Conservation (phyloP, 1,284 basidiomycete genomes). For the Agaricales sp. region DNA sequence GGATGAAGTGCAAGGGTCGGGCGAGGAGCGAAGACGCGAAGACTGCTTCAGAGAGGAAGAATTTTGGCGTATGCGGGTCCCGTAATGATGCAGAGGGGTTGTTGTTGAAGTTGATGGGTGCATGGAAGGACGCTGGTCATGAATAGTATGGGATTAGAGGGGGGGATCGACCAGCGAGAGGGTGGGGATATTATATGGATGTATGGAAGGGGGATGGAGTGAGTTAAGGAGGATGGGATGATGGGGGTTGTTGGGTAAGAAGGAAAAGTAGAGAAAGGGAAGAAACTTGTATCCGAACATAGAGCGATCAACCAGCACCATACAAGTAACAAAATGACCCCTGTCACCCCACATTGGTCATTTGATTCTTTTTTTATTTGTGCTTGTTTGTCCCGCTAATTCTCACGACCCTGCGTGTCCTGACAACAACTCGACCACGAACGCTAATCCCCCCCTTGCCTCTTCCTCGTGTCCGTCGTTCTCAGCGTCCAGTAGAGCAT, state of each 20-base stretch:
- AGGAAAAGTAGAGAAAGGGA: conserved; percentile 20
- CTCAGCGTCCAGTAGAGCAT: too few relatives aligned
- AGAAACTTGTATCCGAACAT: conserved; percentile 7
- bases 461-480: too few relatives aligned
- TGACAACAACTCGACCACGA: background rate
- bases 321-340: conserved; percentile 3
- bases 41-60: conserved; percentile 36
- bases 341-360: conserved; percentile 5
- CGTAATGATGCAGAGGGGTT: conserved; percentile 32
- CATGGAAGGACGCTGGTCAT: conserved; percentile 15
- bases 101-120: conserved; percentile 24
- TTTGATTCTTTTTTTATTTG: background rate
- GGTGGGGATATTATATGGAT: conserved; percentile 7
- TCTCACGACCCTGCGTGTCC: background rate
- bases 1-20: conserved; percentile 21
- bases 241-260: conserved; percentile 15
- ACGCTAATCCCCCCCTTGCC: background rate
- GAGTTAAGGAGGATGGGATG: conserved; percentile 13
- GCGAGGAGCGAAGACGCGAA: conserved; percentile 33
- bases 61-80: conserved; percentile 37
- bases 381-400: background rate
- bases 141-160: conserved; percentile 6
- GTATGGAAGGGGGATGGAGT: conserved; percentile 12
- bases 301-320: conserved; percentile 2
- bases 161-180: conserved; percentile 29